A percentile compares a stretch with the other conserved stretches of the same genome.
Evolutionary conservation across 2,329 filamentous ascomycete genomes (phyloP).

Genomic region (Xylariaceae sp.): DNA sequence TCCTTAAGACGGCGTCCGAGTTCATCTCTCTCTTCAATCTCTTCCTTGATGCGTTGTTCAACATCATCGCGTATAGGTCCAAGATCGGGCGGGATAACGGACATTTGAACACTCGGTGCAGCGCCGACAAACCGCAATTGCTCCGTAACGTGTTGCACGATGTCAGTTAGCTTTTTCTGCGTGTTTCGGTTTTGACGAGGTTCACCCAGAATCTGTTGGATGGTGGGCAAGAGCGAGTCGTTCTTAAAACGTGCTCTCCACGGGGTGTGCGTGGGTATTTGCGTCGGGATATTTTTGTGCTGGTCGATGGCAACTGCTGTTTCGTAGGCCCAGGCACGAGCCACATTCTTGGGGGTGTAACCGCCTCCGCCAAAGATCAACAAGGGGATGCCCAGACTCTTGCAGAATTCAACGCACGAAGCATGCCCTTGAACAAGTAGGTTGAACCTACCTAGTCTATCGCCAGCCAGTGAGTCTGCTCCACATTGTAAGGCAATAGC

Average conservation of each 20-base stretch:
- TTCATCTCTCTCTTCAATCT: constrained; percentile 56
- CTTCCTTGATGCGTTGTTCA: constrained; percentile 63
- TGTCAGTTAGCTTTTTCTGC: constrained; percentile 67
- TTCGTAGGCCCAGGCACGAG: constrained; percentile 94
- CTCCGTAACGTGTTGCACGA: constrained; percentile 75
- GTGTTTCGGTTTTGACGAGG: constrained; percentile 74
- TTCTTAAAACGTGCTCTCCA: constrained; percentile 87
- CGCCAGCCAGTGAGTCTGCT: constrained; percentile 89
- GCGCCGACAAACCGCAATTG: constrained; percentile 81
- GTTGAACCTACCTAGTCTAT: constrained; percentile 92
- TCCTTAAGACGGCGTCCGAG: constrained; percentile 48
- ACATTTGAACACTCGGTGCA: constrained; percentile 84
- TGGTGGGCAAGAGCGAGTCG: constrained; percentile 80
- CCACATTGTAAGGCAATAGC: constrained; percentile 95
- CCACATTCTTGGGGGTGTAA: constrained; percentile 95
- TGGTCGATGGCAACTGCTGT: constrained; percentile 83
- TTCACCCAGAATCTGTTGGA: constrained; percentile 68
- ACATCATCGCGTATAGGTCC: constrained; percentile 63
- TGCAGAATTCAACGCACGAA: constrained; percentile 84
- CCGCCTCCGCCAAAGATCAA: constrained; percentile 92
- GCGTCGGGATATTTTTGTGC: constrained; percentile 63
- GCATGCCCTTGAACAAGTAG: constrained; percentile 94
- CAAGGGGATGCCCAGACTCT: constrained; percentile 73
- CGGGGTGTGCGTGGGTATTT: constrained; percentile 74
- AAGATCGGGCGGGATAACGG: constrained; percentile 74